Conservation (phyloP, 208 protist species). For the Entamoeba moshkovskii region DNA sequence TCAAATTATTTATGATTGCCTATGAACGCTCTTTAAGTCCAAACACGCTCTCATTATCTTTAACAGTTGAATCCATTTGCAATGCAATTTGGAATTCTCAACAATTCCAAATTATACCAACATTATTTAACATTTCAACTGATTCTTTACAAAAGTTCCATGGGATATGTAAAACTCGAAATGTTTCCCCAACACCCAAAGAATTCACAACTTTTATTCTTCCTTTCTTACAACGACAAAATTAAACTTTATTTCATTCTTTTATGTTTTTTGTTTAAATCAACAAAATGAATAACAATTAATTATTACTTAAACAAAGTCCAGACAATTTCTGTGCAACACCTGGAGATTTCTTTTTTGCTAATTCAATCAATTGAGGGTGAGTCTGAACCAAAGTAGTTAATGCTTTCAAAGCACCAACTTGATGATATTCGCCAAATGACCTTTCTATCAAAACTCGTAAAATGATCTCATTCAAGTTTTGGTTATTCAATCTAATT, state of each 20-base stretch:
- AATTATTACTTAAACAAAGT: too few relatives aligned
- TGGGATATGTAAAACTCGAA: not conserved
- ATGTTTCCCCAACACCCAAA: not conserved
- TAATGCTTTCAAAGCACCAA: not conserved
- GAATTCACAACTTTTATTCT: not conserved
- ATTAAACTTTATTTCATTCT: too few relatives aligned
- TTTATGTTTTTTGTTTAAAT: too few relatives aligned
- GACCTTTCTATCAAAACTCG: not conserved
- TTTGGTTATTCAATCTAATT: not conserved
- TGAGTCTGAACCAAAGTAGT: too few relatives aligned
- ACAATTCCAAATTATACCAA: not conserved
- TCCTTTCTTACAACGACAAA: not conserved
- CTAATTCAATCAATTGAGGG: too few relatives aligned
- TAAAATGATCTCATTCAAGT: not conserved
- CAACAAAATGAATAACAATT: too few relatives aligned
- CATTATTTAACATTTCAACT: not conserved
- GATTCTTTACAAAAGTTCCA: not conserved
- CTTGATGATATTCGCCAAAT: not conserved
- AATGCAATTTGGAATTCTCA: not conserved
- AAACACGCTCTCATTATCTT: not conserved
- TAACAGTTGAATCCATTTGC: not conserved
- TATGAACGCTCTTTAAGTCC: not conserved
- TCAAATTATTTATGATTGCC: not conserved
- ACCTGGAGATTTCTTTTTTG: too few relatives aligned
- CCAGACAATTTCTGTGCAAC: too few relatives aligned